Percentiles rank a stretch among this genome's conserved stretches.
Conservation (phyloP, 78 protist genomes). For the Mantamonas sphyraenae region DNA sequence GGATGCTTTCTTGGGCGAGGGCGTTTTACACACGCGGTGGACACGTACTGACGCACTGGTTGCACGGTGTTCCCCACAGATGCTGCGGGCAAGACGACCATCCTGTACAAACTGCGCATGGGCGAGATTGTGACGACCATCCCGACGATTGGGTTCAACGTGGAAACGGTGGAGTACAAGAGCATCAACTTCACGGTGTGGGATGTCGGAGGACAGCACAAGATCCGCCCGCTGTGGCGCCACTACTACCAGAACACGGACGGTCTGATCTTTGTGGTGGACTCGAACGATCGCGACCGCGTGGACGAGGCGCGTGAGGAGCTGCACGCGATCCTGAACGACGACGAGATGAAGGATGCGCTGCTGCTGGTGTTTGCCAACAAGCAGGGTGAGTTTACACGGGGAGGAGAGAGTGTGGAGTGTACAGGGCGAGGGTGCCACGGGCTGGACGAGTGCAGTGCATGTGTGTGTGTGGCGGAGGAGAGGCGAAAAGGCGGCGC, state of each 20-base stretch:
- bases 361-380: slow-evolving; percentile 84
- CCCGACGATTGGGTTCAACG: slow-evolving; percentile 76
- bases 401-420: no score
- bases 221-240: slow-evolving; percentile 86
- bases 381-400: slow-evolving; percentile 71
- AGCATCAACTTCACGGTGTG: slow-evolving; percentile 71
- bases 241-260: slow-evolving; percentile 84
- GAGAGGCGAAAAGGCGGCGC: neutral
- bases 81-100: slow-evolving; percentile 78
- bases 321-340: slow-evolving; percentile 65
- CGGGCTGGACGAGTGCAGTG: no score
- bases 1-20: no score
- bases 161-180: slow-evolving; percentile 76
- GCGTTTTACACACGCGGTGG: no score
- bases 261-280: slow-evolving; percentile 93
- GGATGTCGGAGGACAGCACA: slow-evolving; percentile 90
- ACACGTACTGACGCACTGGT: no score
- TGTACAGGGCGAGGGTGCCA: no score
- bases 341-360: slow-evolving; percentile 78
- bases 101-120: slow-evolving; percentile 44
- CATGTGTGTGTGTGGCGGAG: no score
- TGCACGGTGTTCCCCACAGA: no score
- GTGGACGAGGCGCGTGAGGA: slow-evolving; percentile 54
- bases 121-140: slow-evolving; percentile 45
- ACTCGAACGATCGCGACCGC: slow-evolving; percentile 78